Percentiles rank a stretch among this genome's conserved stretches.
phyloP scores from a whole-genome alignment of 805 yeast genomes.

The Metschnikowia kofuensis region DNA sequence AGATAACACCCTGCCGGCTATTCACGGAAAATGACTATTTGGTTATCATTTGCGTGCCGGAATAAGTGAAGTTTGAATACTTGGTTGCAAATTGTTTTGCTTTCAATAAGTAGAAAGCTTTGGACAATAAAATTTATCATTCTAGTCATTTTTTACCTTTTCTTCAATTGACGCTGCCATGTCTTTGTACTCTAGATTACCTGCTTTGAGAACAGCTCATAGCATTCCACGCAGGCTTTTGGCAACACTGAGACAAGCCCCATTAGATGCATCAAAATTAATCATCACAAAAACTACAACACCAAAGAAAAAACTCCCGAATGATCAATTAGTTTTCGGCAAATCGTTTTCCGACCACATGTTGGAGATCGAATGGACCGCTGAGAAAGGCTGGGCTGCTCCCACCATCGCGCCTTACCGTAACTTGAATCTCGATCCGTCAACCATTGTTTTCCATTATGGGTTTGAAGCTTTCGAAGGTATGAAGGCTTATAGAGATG shows the following conservation, averaged over 20 bases:
- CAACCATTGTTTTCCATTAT: conserved; percentile 88
- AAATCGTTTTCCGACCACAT: conserved; percentile 80
- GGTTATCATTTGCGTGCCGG: conserved; percentile 6
- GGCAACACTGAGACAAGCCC: conserved; percentile 22
- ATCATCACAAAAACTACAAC: conserved; percentile 34
- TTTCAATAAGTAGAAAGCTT: no score
- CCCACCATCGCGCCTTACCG: conserved; percentile 89
- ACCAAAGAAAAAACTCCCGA: conserved; percentile 36
- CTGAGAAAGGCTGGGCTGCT: conserved; percentile 76
- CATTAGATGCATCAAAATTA: conserved; percentile 39
- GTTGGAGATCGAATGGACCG: conserved; percentile 82
- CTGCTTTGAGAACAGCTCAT: conserved; percentile 8
- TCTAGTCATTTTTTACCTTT: no score
- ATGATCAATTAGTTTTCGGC: conserved; percentile 42
- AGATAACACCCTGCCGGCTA: conserved; percentile 9
- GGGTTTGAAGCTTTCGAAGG: conserved; percentile 96
- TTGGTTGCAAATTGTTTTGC: no score
- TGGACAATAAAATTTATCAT: no score
- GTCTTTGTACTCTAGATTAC: conserved; percentile 2
- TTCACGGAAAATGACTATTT: conserved; percentile 16
- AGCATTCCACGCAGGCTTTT: conserved; percentile 16
- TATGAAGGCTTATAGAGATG: conserved; percentile 79
- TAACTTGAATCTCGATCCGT: conserved; percentile 74
- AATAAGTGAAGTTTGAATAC: no score
- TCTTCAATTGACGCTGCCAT: background rate